A percentile compares a stretch with the other conserved stretches of the same genome.
Conservation (phyloP, 106 monocot species). For the Alisma plantagoaquatica region DNA sequence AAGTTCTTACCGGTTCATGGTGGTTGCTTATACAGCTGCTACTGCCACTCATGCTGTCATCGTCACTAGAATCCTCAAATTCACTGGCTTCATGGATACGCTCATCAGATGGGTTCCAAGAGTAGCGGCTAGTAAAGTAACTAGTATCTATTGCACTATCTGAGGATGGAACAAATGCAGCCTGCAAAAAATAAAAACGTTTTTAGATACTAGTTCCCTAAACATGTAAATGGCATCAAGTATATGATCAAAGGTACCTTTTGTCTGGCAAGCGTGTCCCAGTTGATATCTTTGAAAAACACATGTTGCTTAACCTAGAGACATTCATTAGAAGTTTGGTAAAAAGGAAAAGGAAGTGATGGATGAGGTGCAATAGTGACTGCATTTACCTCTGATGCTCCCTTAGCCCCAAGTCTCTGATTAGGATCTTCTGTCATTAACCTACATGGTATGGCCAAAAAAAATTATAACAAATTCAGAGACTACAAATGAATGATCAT, state of each 20-base stretch:
- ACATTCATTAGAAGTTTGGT: too few species aligned
- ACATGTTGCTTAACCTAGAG: constrained; percentile 85
- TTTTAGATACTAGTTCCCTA: neutral
- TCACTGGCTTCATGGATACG: constrained; percentile 72
- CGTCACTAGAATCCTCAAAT: constrained; percentile 81
- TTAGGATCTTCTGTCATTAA: constrained; percentile 97
- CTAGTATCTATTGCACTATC: constrained; percentile 92
- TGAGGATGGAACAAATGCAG: constrained; percentile 93
- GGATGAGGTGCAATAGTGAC: too few species aligned
- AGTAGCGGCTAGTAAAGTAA: constrained; percentile 89
- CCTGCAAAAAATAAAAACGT: constrained; percentile 35
- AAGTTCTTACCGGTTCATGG: too few species aligned
- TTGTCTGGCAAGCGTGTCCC: constrained; percentile 96
- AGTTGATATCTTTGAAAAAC: constrained; percentile 94
- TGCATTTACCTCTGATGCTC: constrained; percentile 84
- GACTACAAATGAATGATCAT: too few species aligned
- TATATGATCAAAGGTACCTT: constrained; percentile 39
- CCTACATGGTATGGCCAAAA: too few species aligned
- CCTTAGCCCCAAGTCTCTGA: constrained; percentile 88
- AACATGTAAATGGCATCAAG: neutral
- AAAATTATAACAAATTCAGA: too few species aligned
- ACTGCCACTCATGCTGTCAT: constrained; percentile 76
- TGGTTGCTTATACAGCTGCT: constrained; percentile 83
- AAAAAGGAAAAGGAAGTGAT: too few species aligned
- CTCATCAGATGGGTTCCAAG: constrained; percentile 95